A percentile compares a stretch with the other conserved stretches of the same genome.
phyloP scores from a whole-genome alignment of 2,329 filamentous ascomycete species.

The Grosmannia serpens region DNA sequence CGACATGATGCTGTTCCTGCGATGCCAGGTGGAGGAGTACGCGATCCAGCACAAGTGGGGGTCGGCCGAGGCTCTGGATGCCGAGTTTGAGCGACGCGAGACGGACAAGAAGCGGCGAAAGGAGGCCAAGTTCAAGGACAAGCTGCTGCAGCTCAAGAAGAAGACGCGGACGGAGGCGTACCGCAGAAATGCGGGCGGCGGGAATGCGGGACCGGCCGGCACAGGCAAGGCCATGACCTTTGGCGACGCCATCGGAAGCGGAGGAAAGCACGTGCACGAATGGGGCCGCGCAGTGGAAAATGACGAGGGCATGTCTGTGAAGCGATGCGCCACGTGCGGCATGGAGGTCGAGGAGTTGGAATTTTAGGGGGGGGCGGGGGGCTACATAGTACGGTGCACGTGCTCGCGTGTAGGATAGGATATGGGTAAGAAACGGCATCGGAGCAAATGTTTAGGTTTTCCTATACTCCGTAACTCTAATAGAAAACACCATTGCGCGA shows the following conservation, averaged over 20 bases:
- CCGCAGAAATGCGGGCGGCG: constrained; percentile 51
- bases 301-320: constrained; percentile 63
- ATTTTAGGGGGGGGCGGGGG: constrained; percentile 28
- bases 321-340: constrained; percentile 65
- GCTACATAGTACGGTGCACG: background rate
- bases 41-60: constrained; percentile 89
- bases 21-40: constrained; percentile 90
- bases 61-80: constrained; percentile 70
- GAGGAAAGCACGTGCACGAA: constrained; percentile 75
- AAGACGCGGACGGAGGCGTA: constrained; percentile 87
- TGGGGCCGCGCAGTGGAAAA: constrained; percentile 65
- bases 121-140: constrained; percentile 83
- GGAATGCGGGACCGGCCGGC: constrained; percentile 23
- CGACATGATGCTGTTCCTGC: constrained; percentile 96
- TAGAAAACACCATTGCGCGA: background rate
- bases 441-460: too few species aligned
- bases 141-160: constrained; percentile 83
- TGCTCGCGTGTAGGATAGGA: background rate
- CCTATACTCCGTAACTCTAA: too few species aligned
- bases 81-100: constrained; percentile 73
- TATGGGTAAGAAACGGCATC: background rate
- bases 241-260: constrained; percentile 60
- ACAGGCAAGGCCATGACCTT: constrained; percentile 44
- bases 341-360: constrained; percentile 72
- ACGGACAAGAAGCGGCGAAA: constrained; percentile 73